These are phyloP conservation scores for Daldinia loculata DNA, from an alignment of 495 filamentous ascomycete genomes.

Conservation along the genomic window DNA sequence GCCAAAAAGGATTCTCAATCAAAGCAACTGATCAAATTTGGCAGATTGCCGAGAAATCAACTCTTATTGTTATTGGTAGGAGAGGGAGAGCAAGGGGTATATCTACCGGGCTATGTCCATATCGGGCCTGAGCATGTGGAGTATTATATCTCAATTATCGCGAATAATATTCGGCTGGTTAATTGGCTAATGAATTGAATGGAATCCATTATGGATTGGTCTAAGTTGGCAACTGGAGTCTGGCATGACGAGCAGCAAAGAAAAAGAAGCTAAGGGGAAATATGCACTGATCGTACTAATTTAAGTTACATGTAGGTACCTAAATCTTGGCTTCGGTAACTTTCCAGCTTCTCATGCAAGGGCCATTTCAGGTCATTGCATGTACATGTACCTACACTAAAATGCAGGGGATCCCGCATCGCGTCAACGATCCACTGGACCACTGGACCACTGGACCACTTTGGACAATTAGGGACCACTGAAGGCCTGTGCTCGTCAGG, in stretches of 20 bases:
- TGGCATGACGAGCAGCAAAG: conserved; percentile 23
- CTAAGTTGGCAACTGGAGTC: neutral
- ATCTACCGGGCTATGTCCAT: conserved; percentile 29
- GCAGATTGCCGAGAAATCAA: conserved; percentile 39
- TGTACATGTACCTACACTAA: neutral
- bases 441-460: neutral
- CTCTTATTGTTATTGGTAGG: conserved; percentile 29
- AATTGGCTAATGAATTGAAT: neutral
- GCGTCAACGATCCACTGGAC: conserved; percentile 36
- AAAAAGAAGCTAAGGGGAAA: conserved; percentile 1
- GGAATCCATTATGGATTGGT: too few species aligned
- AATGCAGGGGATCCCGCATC: conserved; percentile 41
- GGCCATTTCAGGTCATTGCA: conserved; percentile 28
- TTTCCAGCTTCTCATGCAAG: conserved; percentile 29
- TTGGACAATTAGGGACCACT: neutral
- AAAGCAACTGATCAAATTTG: conserved; percentile 39
- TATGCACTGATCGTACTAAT: neutral
- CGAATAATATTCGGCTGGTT: conserved; percentile 28
- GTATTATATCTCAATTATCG: conserved; percentile 18
- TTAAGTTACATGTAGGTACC: neutral
- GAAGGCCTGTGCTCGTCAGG: conserved; percentile 22
- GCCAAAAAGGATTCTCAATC: conserved; percentile 25
- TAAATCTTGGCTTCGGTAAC: conserved; percentile 24
- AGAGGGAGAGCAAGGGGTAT: conserved; percentile 23
- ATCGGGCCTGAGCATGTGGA: conserved; percentile 33